phyloP scores from a whole-genome alignment of 2,329 filamentous ascomycete species.

The Curvularia eragrostidis region DNA sequence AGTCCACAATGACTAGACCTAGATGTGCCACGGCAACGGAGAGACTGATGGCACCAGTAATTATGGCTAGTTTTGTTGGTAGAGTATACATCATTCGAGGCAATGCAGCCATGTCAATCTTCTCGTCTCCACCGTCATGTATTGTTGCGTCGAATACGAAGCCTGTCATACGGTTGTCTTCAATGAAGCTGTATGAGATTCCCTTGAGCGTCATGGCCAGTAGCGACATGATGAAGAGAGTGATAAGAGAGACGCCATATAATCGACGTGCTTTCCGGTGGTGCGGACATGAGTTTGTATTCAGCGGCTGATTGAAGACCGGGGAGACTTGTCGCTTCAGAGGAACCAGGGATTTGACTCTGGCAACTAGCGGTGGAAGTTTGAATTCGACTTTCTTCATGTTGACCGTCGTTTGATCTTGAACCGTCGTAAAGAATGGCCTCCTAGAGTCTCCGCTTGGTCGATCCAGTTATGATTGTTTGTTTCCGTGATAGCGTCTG shows the following conservation, averaged over 20 bases:
- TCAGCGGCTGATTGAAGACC: conserved; percentile 17
- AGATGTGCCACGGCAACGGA: conserved; percentile 32
- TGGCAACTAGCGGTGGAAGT: conserved; percentile 18
- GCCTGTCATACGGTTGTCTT: conserved; percentile 40
- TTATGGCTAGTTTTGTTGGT: conserved; percentile 39
- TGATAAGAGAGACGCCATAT: conserved; percentile 25
- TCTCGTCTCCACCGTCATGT: conserved; percentile 12
- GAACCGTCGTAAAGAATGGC: conserved; percentile 2
- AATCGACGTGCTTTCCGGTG: conserved; percentile 32
- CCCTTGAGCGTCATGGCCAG: conserved; percentile 38
- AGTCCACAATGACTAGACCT: conserved; percentile 33
- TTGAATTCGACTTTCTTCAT: conserved; percentile 24
- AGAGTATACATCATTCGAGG: conserved; percentile 34
- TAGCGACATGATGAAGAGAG: conserved; percentile 29
- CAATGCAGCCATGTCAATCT: conserved; percentile 38
- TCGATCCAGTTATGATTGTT: background rate
- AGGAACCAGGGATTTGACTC: conserved; percentile 21
- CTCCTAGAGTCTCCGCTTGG: background rate
- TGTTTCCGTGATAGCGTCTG: background rate
- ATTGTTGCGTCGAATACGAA: conserved; percentile 36
- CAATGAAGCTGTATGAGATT: conserved; percentile 43
- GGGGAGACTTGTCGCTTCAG: conserved; percentile 17
- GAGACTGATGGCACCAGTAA: conserved; percentile 32
- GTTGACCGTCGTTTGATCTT: conserved; percentile 4
- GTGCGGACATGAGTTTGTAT: conserved; percentile 21